These are phyloP conservation scores for Uncinocarpus reesii DNA, from an alignment of 2,329 filamentous ascomycete species.

Conservation along the genomic window DNA sequence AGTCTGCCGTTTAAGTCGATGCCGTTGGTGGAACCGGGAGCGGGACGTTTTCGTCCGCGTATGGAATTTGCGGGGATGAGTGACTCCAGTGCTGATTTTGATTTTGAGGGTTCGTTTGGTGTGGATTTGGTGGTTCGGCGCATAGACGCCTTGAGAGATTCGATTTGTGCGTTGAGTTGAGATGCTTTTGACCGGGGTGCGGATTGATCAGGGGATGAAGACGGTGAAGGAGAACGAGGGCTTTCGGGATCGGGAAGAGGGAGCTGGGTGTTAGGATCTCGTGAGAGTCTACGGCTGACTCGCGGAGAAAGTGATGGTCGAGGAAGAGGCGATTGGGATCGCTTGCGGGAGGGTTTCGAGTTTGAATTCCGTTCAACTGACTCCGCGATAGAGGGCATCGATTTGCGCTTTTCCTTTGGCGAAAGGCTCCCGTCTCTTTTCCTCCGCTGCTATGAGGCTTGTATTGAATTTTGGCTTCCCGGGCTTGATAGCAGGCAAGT, in stretches of 20 bases:
- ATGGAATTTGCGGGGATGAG: constrained; percentile 41
- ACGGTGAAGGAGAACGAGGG: constrained; percentile 30
- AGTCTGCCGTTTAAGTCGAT: constrained; percentile 6
- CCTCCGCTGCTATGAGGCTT: constrained; percentile 29
- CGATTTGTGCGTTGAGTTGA: constrained; percentile 39
- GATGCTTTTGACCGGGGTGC: constrained; percentile 30
- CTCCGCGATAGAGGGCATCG: background rate
- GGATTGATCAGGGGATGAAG: constrained; percentile 19
- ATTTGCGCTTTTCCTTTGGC: constrained; percentile 14
- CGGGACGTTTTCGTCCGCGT: constrained; percentile 37
- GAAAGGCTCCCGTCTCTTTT: constrained; percentile 14
- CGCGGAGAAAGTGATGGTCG: constrained; percentile 23
- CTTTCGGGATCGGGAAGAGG: constrained; percentile 38
- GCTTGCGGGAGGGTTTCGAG: constrained; percentile 20
- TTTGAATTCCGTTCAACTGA: background rate
- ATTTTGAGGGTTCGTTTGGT: constrained; percentile 27
- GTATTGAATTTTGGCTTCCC: constrained; percentile 42
- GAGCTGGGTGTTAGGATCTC: constrained; percentile 36
- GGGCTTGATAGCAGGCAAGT: constrained; percentile 28
- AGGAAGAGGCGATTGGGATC: constrained; percentile 28
- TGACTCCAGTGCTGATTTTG: constrained; percentile 39
- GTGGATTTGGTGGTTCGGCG: constrained; percentile 29
- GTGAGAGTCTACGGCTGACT: constrained; percentile 27
- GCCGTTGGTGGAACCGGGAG: constrained; percentile 29
- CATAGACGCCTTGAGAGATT: constrained; percentile 40